These are phyloP conservation scores for Xylaria curta DNA, from an alignment of 495 filamentous ascomycete species.

Conservation along the genomic window DNA sequence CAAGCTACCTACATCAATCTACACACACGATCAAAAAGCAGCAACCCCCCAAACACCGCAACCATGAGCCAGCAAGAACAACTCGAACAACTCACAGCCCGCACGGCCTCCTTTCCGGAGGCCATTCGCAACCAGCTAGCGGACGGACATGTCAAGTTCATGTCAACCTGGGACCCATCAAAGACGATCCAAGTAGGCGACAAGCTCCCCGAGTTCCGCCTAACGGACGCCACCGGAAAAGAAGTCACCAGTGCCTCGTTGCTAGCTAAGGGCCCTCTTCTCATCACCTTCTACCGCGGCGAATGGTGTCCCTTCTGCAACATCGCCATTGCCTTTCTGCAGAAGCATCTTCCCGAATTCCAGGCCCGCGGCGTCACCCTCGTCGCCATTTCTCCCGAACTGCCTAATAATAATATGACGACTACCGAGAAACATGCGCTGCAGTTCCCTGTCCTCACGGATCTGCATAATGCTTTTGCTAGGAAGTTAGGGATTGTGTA, in stretches of 20 bases:
- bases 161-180: slow-evolving; percentile 32
- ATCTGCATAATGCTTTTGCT: slow-evolving; percentile 46
- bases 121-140: slow-evolving; percentile 43
- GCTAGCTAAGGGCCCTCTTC: slow-evolving; percentile 44
- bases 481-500: slow-evolving; percentile 44
- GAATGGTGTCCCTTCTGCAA: slow-evolving; percentile 56
- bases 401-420: slow-evolving; percentile 41
- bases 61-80: slow-evolving; percentile 16
- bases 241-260: slow-evolving; percentile 38
- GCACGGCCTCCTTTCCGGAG: background rate
- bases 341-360: slow-evolving; percentile 41
- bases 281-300: slow-evolving; percentile 53
- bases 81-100: background rate
- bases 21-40: background rate
- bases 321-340: slow-evolving; percentile 39
- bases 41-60: too few species aligned
- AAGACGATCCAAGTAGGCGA: slow-evolving; percentile 42
- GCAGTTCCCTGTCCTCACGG: slow-evolving; percentile 48
- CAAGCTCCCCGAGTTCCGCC: slow-evolving; percentile 39
- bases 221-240: slow-evolving; percentile 41
- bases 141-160: slow-evolving; percentile 24
- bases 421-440: slow-evolving; percentile 44
- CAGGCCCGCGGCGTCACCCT: slow-evolving; percentile 45
- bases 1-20: background rate
- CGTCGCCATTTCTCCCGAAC: slow-evolving; percentile 49